Evolutionary conservation across 192 early-diverging fungal genomes (phyloP), one percentile per base, ranked within the genome.

Genomic region (Dispira simplex): DNA sequence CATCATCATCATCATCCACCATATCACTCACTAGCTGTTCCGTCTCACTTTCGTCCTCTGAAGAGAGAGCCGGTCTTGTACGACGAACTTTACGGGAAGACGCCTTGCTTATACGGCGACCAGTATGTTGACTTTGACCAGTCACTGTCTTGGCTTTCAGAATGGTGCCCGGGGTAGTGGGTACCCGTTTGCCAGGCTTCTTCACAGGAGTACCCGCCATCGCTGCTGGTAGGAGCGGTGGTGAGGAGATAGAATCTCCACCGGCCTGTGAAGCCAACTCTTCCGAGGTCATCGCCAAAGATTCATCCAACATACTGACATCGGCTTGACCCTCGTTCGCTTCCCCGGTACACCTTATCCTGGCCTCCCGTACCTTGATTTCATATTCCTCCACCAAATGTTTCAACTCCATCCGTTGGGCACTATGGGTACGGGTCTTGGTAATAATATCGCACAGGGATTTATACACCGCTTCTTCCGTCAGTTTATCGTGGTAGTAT

Each of bases 401-500:
- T 75, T 93, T 93, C 48, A 85, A 70, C 64, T 96, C 95, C 8
- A 78, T 71, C 68, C 89, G 95, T 54, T 83, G 83, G 21, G 63
- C 66, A 3, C 65, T 27, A 32, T 67, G 73, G 16, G 62, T 65
- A 10, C 68, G 63, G 63, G 87, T 86, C 85, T 93, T 97, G 27
- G 73, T 63, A 44, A 93, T 75, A 63, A 99, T 92, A 62, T 99
- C 97, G 23, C 71, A 60, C 64, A 98, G 85, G 51, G 79, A 76
- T 72, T 96, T 95, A 73, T 83, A 87, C 28, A 99, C 85, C 2
- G 75, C 67, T 12, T 84, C 80, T 63, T 95, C 92, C 56, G 89
- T 77, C 18, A 99, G 76, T 72, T 97, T 99, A 65, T 99, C 90
- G 65, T 90, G 85, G 72, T 93, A 99, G 48, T 81, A 68, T 8